phyloP scores from a whole-genome alignment of 495 filamentous ascomycete genomes.

The Stereocaulon alpinum region DNA sequence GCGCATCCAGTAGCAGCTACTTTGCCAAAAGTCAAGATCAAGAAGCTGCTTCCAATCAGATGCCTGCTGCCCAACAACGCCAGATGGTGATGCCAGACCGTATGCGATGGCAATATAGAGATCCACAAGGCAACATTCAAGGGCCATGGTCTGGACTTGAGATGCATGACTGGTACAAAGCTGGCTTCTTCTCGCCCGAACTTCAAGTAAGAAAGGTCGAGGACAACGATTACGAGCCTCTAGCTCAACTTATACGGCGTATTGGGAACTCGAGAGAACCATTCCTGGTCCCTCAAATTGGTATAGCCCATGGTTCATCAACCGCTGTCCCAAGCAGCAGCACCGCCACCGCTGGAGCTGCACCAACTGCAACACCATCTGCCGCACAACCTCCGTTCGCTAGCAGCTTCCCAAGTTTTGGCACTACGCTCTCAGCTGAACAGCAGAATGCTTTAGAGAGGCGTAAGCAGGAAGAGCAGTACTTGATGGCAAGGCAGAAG shows the following conservation, averaged over 20 bases:
- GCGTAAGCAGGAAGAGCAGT: conserved; percentile 96
- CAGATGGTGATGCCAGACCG: conserved; percentile 99
- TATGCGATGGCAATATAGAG: conserved; percentile 96
- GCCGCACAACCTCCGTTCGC: conserved; percentile 90
- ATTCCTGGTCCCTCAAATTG: conserved; percentile 94
- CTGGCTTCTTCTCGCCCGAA: conserved; percentile 91
- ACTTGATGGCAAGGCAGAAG: conserved; percentile 87
- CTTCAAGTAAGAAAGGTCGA: conserved; percentile 89
- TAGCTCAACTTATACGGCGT: conserved; percentile 89
- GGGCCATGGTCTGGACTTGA: conserved; percentile 93
- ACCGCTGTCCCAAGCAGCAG: conserved; percentile 38
- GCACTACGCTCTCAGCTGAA: conserved; percentile 92
- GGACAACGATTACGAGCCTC: conserved; percentile 84
- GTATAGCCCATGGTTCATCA: conserved; percentile 75
- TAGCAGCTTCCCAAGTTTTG: conserved; percentile 88
- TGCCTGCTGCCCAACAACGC: conserved; percentile 62
- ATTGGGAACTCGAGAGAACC: conserved; percentile 97
- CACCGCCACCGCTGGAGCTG: conserved; percentile 28
- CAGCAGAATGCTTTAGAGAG: conserved; percentile 96
- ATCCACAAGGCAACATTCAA: conserved; percentile 83
- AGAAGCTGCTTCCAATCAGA: conserved; percentile 38
- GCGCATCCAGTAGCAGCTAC: conserved; percentile 16
- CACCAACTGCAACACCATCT: conserved; percentile 35
- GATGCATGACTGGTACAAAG: conserved; percentile 99
- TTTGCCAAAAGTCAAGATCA: conserved; percentile 19